Conservation (phyloP, 495 filamentous ascomycete species). For the Neurospora sp. region DNA sequence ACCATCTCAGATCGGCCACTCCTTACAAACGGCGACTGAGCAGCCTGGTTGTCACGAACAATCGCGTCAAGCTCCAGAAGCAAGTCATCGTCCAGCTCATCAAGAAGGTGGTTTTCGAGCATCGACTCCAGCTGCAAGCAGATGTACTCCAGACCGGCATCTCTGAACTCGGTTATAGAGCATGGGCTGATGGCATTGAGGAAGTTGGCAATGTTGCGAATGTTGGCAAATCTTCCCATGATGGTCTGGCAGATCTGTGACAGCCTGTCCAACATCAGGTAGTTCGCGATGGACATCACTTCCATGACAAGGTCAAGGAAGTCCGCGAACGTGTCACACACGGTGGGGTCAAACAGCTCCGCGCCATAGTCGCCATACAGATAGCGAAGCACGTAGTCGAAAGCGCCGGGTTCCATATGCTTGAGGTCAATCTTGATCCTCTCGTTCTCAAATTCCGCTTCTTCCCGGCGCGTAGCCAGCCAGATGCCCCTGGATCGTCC, state of each 20-base stretch:
- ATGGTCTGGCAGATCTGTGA: slow-evolving; percentile 82
- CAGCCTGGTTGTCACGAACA: slow-evolving; percentile 72
- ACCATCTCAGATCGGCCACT: slow-evolving; percentile 61
- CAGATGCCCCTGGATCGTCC: slow-evolving; percentile 77
- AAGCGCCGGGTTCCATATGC: slow-evolving; percentile 62
- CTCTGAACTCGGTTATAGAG: slow-evolving; percentile 75
- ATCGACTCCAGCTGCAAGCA: slow-evolving; percentile 83
- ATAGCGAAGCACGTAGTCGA: slow-evolving; percentile 69
- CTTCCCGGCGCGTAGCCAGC: slow-evolving; percentile 57
- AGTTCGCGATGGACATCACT: slow-evolving; percentile 81
- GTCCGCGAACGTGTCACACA: slow-evolving; percentile 61
- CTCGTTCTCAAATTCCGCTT: slow-evolving; percentile 23
- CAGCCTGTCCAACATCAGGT: slow-evolving; percentile 87
- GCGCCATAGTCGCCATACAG: slow-evolving; percentile 77
- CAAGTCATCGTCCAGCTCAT: slow-evolving; percentile 79
- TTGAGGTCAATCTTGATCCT: slow-evolving; percentile 67
- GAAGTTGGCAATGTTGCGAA: slow-evolving; percentile 74
- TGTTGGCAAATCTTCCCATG: slow-evolving; percentile 79
- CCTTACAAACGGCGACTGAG: slow-evolving; percentile 62
- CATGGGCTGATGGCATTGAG: slow-evolving; percentile 77
- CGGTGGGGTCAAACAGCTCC: slow-evolving; percentile 70
- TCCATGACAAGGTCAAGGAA: slow-evolving; percentile 87
- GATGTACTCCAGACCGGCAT: slow-evolving; percentile 81
- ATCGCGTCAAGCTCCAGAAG: slow-evolving; percentile 66
- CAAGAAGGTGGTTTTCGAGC: slow-evolving; percentile 76